Conservation (phyloP, 768 basidiomycete species). For the Pleurotus ostreatus region DNA sequence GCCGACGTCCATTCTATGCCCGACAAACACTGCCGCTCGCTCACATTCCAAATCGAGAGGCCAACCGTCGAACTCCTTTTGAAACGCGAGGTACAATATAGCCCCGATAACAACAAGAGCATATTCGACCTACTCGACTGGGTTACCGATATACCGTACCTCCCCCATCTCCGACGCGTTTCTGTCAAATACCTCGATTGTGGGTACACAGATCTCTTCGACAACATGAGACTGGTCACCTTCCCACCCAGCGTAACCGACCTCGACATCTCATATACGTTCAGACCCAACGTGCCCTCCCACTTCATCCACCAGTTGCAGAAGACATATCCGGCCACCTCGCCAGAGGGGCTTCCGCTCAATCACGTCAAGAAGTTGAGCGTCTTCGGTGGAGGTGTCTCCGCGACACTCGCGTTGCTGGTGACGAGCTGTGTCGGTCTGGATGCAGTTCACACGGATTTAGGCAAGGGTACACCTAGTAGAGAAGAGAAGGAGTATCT, state of each 20-base stretch:
- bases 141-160: constrained; percentile 16
- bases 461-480: not conserved
- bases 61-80: not conserved
- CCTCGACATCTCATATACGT: constrained; percentile 28
- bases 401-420: not conserved
- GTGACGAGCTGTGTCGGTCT: not conserved
- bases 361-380: too few species aligned
- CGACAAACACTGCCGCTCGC: constrained; percentile 25
- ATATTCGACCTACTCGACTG: constrained; percentile 23
- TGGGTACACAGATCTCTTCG: constrained; percentile 29
- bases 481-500: too few species aligned
- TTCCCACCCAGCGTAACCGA: constrained; percentile 27
- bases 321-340: too few species aligned
- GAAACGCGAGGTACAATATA: not conserved
- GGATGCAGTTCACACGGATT: not conserved
- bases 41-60: constrained; percentile 29
- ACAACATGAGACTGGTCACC: constrained; percentile 21
- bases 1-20: constrained; percentile 11
- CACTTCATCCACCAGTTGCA: not conserved
- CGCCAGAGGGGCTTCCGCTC: too few species aligned
- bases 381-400: not conserved
- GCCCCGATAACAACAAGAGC: not conserved
- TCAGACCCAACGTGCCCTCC: constrained; percentile 12
- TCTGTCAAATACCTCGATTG: constrained; percentile 26
- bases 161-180: constrained; percentile 27